Conservation (phyloP, 331 rosid species). For the Prunus yedoensis region DNA sequence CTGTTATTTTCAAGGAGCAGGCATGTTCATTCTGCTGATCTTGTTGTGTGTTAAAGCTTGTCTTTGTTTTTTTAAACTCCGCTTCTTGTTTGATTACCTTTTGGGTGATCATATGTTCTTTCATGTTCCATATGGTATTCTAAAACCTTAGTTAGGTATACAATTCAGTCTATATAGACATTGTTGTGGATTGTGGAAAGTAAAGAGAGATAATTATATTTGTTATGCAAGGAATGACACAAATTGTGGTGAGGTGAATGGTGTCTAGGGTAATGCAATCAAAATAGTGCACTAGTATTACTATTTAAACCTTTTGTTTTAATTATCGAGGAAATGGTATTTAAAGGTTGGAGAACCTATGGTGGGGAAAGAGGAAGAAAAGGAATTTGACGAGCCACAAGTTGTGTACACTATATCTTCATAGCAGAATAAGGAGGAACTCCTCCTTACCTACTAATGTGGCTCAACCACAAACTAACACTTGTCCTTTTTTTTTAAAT, state of each 20-base stretch:
- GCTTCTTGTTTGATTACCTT: not conserved
- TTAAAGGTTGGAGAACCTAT: not conserved
- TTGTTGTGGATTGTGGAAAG: not conserved
- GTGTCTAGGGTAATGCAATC: constrained; percentile 1
- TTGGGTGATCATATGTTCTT: not conserved
- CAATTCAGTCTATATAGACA: not conserved
- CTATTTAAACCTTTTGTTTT: too few species aligned
- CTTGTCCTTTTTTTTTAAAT: too few species aligned
- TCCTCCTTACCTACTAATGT: too few species aligned
- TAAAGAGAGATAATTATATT: not conserved
- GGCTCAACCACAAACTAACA: too few species aligned
- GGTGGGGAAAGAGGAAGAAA: not conserved
- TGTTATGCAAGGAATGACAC: not conserved
- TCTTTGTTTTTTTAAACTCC: not conserved
- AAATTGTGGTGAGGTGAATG: not conserved
- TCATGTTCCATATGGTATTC: not conserved
- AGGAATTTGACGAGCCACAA: not conserved
- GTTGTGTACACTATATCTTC: not conserved
- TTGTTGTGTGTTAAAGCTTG: constrained; percentile 4
- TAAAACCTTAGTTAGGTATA: constrained; percentile 1
- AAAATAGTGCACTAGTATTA: too few species aligned
- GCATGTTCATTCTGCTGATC: constrained; percentile 43
- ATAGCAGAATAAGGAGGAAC: not conserved
- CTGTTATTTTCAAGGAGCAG: constrained; percentile 98
- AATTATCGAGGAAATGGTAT: not conserved